These are phyloP conservation scores for Pseudognaphalium luteoalbum DNA, from an alignment of 129 eudicot genomes.

Conservation along the genomic window DNA sequence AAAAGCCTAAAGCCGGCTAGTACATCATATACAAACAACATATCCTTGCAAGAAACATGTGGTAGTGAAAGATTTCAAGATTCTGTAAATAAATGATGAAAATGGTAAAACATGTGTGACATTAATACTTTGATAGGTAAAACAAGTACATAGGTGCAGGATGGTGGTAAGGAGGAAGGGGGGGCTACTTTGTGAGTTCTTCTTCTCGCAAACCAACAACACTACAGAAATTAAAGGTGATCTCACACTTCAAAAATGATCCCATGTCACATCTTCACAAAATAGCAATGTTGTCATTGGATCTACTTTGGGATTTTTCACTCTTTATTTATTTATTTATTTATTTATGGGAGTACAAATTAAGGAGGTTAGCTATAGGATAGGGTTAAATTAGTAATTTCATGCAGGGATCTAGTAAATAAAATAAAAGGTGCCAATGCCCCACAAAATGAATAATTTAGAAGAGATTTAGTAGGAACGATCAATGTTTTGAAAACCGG, in stretches of 20 bases:
- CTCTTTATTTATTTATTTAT: background rate
- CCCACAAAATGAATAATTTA: constrained; percentile 53
- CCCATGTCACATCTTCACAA: constrained; percentile 33
- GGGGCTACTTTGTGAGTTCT: constrained; percentile 30
- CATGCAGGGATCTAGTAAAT: constrained; percentile 14
- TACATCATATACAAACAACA: background rate
- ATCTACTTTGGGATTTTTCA: constrained; percentile 36
- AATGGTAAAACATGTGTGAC: constrained; percentile 21
- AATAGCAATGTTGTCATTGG: constrained; percentile 28
- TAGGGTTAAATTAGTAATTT: constrained; percentile 25
- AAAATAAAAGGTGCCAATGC: constrained; percentile 16
- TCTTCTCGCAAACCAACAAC: constrained; percentile 30
- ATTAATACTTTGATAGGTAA: constrained; percentile 7
- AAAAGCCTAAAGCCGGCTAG: background rate
- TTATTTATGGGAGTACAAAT: constrained; percentile 18
- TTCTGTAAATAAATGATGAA: constrained; percentile 14
- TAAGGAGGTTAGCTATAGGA: constrained; percentile 10
- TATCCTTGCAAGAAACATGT: background rate
- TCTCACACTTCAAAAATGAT: constrained; percentile 39
- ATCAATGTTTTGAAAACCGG: no score
- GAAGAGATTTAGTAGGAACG: constrained; percentile 22
- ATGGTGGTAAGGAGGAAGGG: constrained; percentile 10
- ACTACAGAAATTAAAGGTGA: constrained; percentile 10
- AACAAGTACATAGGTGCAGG: constrained; percentile 25
- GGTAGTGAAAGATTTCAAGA: constrained; percentile 13